These are phyloP conservation scores for Mycena leptocephala DNA, from an alignment of 768 basidiomycete genomes.

Conservation along the genomic window DNA sequence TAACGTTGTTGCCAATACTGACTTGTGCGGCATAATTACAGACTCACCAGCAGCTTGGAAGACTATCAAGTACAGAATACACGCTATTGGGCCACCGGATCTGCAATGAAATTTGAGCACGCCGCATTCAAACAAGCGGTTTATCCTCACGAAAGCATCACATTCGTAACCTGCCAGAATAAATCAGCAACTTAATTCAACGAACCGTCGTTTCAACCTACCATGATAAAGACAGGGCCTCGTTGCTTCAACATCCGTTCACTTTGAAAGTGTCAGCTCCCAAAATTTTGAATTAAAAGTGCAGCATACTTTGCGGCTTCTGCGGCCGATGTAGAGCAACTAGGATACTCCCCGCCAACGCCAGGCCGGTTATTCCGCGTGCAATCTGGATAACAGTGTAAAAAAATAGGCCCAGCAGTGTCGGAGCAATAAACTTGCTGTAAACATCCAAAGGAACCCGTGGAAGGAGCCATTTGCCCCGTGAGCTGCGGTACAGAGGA, in stretches of 20 bases:
- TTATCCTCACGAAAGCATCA: conserved; percentile 69
- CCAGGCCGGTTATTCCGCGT: conserved; percentile 80
- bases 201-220: conserved; percentile 2
- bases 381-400: not conserved
- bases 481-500: conserved; percentile 78
- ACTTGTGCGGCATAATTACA: conserved; percentile 55
- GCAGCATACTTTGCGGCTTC: conserved; percentile 66
- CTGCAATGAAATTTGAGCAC: not conserved
- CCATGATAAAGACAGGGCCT: conserved; percentile 59
- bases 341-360: conserved; percentile 86
- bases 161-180: conserved; percentile 71
- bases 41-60: conserved; percentile 78
- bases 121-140: not conserved
- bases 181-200: conserved; percentile 57
- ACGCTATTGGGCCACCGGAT: conserved; percentile 73
- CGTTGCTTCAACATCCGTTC: conserved; percentile 74
- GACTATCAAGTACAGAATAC: conserved; percentile 73
- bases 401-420: not conserved
- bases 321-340: conserved; percentile 77
- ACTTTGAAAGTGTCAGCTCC: conserved; percentile 76
- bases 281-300: conserved; percentile 37
- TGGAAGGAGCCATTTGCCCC: conserved; percentile 68
- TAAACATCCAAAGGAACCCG: conserved; percentile 85
- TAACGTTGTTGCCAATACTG: not conserved
- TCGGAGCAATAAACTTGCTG: conserved; percentile 60